Conservation (phyloP, 2,329 filamentous ascomycete species). For the Diaporthe citriasiana region DNA sequence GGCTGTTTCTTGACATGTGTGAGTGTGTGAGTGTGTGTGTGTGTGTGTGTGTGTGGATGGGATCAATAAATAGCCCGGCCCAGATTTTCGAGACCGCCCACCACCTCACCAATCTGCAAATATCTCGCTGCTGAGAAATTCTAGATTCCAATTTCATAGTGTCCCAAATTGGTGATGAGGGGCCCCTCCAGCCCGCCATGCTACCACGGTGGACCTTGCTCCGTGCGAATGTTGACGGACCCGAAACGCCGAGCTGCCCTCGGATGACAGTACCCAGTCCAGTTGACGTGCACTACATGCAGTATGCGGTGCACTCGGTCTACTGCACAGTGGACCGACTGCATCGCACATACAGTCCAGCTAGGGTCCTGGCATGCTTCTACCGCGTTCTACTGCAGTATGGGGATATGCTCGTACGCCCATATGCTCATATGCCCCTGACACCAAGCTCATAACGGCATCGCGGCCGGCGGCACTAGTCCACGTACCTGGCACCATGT, state of each 20-base stretch:
- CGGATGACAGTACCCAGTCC: too few relatives aligned
- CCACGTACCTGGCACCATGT: background rate
- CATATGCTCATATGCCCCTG: slow-evolving; percentile 29
- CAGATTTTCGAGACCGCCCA: background rate
- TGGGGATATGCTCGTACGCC: slow-evolving; percentile 9
- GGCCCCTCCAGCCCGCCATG: background rate
- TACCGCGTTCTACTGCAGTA: slow-evolving; percentile 5
- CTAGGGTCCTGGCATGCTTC: slow-evolving; percentile 20
- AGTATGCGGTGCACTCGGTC: background rate
- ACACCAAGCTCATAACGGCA: slow-evolving; percentile 17
- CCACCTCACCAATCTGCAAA: background rate
- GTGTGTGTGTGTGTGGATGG: background rate
- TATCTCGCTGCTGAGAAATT: background rate
- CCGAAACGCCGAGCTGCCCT: slow-evolving; percentile 26
- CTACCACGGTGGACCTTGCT: slow-evolving; percentile 34
- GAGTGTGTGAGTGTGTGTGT: background rate
- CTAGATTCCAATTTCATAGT: background rate
- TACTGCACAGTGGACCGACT: background rate
- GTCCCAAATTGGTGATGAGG: background rate
- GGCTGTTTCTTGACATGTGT: background rate
- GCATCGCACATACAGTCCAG: too few relatives aligned
- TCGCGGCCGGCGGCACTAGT: background rate
- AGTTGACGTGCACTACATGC: too few relatives aligned
- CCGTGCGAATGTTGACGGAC: slow-evolving; percentile 23
- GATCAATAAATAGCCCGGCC: background rate